These are phyloP conservation scores for Rhizophora mangle DNA, from an alignment of 345 rosid species.

Conservation along the genomic window DNA sequence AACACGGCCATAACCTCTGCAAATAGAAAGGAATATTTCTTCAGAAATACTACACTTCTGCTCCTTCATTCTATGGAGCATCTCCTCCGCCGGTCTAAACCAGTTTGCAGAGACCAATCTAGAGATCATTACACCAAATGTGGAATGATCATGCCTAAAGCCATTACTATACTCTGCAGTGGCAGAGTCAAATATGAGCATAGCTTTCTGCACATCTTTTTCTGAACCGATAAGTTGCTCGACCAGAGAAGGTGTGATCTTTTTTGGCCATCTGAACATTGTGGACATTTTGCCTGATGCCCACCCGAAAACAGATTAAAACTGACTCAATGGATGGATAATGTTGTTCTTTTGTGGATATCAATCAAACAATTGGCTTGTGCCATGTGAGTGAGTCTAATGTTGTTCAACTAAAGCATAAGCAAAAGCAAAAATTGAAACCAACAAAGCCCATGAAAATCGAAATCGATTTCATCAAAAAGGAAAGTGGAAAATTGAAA, in stretches of 20 bases:
- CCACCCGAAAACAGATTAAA: too few relatives aligned
- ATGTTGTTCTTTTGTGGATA: too few relatives aligned
- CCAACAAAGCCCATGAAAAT: too few relatives aligned
- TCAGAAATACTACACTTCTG: constrained; percentile 57
- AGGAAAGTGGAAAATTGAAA: too few relatives aligned
- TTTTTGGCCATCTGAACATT: constrained; percentile 55
- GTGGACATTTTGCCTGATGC: too few relatives aligned
- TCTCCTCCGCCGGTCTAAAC: constrained; percentile 64
- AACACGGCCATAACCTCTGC: constrained; percentile 74
- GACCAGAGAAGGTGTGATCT: constrained; percentile 55
- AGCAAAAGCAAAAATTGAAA: too few relatives aligned
- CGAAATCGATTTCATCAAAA: too few relatives aligned
- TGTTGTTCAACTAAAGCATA: too few relatives aligned
- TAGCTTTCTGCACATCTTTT: constrained; percentile 51
- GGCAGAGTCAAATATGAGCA: constrained; percentile 52
- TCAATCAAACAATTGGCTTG: too few relatives aligned
- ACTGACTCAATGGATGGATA: too few relatives aligned
- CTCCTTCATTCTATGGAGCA: constrained; percentile 62
- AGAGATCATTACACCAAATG: constrained; percentile 59
- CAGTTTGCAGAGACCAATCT: constrained; percentile 64
- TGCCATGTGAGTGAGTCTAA: too few relatives aligned
- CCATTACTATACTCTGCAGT: constrained; percentile 72
- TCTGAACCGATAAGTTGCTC: constrained; percentile 56
- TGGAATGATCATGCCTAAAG: constrained; percentile 49
- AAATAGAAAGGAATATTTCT: constrained; percentile 58